Evolutionary conservation across 805 yeast species (phyloP).

Genomic region (Kodamaea kaohsiungensis): DNA sequence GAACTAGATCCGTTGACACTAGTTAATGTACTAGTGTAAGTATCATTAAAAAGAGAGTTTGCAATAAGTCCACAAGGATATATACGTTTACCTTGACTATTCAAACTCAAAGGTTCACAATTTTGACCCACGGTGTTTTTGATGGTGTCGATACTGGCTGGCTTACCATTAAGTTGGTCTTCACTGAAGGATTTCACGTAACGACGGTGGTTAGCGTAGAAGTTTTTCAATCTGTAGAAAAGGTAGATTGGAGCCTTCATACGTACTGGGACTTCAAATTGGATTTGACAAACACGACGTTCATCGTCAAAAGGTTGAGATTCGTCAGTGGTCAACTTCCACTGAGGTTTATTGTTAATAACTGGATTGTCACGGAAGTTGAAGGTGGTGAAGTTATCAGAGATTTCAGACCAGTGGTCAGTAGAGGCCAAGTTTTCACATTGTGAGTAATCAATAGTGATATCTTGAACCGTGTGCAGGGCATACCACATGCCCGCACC

Average conservation of each 20-base stretch:
- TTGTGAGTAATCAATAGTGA: conserved; percentile 42
- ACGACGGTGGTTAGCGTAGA: conserved; percentile 46
- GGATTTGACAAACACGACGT: conserved; percentile 46
- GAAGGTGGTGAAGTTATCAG: conserved; percentile 40
- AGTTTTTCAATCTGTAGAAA: conserved; percentile 42
- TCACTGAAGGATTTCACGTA: conserved; percentile 45
- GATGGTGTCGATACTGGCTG: conserved; percentile 33
- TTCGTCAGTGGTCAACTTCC: conserved; percentile 39
- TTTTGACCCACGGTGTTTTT: conserved; percentile 46
- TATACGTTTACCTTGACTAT: conserved; percentile 48
- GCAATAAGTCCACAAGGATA: conserved; percentile 89
- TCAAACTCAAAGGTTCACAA: conserved; percentile 42
- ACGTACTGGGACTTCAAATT: conserved; percentile 36
- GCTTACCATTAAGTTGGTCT: conserved; percentile 43
- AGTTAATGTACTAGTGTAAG: conserved; percentile 40
- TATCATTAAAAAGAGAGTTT: conserved; percentile 76
- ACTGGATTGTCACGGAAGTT: conserved; percentile 28
- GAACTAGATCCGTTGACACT: conserved; percentile 39
- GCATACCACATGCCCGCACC: conserved; percentile 53
- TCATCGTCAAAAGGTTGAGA: conserved; percentile 51
- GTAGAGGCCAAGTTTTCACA: conserved; percentile 37
- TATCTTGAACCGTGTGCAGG: conserved; percentile 37
- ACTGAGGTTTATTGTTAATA: conserved; percentile 25
- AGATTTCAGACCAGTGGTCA: conserved; percentile 36
- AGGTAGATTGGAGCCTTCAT: conserved; percentile 42